These are phyloP conservation scores for Pyrenochaeta sp. DNA, from an alignment of 2,329 filamentous ascomycete species.

Conservation along the genomic window DNA sequence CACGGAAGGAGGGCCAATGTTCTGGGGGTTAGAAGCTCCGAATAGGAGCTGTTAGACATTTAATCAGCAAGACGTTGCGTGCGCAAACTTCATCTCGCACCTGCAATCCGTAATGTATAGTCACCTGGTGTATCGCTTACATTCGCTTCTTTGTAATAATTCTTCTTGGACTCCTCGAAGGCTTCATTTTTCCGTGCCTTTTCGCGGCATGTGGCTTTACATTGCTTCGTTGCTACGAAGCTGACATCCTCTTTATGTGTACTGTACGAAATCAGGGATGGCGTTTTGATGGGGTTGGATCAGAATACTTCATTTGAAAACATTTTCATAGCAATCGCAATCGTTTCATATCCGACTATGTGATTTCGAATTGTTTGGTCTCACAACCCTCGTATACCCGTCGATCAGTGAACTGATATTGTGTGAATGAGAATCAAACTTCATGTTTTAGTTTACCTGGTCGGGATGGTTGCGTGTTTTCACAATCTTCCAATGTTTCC, in stretches of 20 bases:
- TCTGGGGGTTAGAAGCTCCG: slow-evolving; percentile 54
- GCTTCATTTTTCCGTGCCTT: slow-evolving; percentile 8
- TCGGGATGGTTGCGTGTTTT: too few species aligned
- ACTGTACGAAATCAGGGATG: slow-evolving; percentile 27
- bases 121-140: slow-evolving; percentile 27
- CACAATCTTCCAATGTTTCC: too few species aligned
- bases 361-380: too few species aligned
- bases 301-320: slow-evolving; percentile 28
- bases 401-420: too few species aligned
- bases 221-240: slow-evolving; percentile 7
- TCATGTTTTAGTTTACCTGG: too few species aligned
- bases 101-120: slow-evolving; percentile 44
- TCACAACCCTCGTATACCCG: too few species aligned
- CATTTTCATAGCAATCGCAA: neutral
- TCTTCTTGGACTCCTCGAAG: slow-evolving; percentile 17
- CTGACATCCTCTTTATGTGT: slow-evolving; percentile 32
- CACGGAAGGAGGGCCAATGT: slow-evolving; percentile 56
- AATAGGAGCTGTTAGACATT: slow-evolving; percentile 28
- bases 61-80: slow-evolving; percentile 7
- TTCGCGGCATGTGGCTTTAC: slow-evolving; percentile 11
- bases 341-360: too few species aligned
- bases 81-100: slow-evolving; percentile 21
- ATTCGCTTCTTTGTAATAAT: slow-evolving; percentile 37
- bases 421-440: too few species aligned
- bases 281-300: slow-evolving; percentile 31